Base-by-base conservation (phyloP, 2,329 filamentous ascomycete genomes). In the Fusarium foetens region DNA sequence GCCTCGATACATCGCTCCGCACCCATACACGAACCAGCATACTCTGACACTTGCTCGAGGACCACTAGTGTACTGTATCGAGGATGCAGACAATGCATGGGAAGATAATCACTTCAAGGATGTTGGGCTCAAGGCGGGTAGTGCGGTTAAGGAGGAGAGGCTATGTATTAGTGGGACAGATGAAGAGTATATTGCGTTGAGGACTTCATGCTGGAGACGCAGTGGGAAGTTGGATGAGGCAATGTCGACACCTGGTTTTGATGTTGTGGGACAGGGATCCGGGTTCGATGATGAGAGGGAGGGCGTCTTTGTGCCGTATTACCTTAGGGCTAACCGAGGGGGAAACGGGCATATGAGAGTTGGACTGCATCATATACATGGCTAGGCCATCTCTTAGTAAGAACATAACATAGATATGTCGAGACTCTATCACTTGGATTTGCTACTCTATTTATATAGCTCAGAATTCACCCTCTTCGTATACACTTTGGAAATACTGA, bases 61-160 rank as follows among this genome's bases (percentile, higher is more conserved):
- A 0, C 89, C 89, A 0, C 75, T 91, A 10, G 80, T 91, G 9
- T 91, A 91, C 77, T 91, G 88, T 64, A 83, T 87, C 8, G 89
- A 91, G 74, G 89, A 91, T 61, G 74, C 51, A 4, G 70, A 72
- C 9, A 73, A 72, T 16, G 0, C n/a, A 0, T 73, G 70, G 70
- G 66, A 72, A 16, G 43, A 19, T 0, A 70, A 73, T 10, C 66
- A 72, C 51, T 72, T 73, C 33, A 73, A 73, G 35, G 70, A 72
- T 10, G 36, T 57, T 8, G 51, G 59, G 1, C 38, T 73, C 1
- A 59, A 42, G 14, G 19, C 45, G 0, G 17, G 49, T 5, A 48
- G n/a, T 10, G 23, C 29, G 7, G 27, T 73, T 0, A 29, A n/a
- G 3, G 63, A 74, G 31, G 71, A 71, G 29, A 62, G 27, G 21